Conservation (phyloP, 1,139 yeast species). For the Magnusiomyces suaveolens region DNA sequence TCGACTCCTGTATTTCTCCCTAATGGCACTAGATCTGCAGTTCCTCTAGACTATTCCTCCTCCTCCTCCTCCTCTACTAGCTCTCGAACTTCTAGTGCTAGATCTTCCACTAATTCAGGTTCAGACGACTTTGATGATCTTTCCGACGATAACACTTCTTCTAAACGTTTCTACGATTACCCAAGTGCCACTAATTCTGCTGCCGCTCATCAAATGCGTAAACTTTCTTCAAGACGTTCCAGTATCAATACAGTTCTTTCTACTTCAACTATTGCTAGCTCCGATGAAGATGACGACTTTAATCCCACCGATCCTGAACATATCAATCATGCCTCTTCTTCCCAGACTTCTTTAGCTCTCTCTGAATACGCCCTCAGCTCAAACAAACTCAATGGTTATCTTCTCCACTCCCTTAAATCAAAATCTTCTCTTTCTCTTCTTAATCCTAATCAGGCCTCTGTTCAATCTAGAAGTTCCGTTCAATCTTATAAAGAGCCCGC, state of each 20-base stretch:
- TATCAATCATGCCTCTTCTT: too few relatives aligned
- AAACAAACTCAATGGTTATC: constrained; percentile 20
- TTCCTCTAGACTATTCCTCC: neutral
- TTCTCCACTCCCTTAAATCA: constrained; percentile 20
- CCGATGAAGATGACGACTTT: neutral
- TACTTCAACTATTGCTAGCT: neutral
- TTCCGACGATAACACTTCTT: neutral
- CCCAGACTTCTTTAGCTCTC: too few relatives aligned
- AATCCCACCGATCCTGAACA: too few relatives aligned
- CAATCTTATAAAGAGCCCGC: constrained; percentile 1
- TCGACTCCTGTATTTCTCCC: neutral
- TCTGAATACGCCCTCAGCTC: neutral
- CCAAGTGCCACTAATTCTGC: neutral
- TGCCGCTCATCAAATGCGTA: neutral
- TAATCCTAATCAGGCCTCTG: constrained; percentile 11
- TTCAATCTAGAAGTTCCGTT: constrained; percentile 4
- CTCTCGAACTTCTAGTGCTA: neutral
- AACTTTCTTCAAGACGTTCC: constrained; percentile 1
- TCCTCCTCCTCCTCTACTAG: neutral
- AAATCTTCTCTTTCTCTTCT: constrained; percentile 15
- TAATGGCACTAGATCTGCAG: neutral
- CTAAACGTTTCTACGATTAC: neutral
- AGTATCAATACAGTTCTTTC: constrained; percentile 3
- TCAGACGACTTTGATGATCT: neutral
- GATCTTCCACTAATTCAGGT: neutral